Base-by-base conservation (phyloP, 2,329 filamentous ascomycete genomes). In the Didymella segeticola region DNA sequence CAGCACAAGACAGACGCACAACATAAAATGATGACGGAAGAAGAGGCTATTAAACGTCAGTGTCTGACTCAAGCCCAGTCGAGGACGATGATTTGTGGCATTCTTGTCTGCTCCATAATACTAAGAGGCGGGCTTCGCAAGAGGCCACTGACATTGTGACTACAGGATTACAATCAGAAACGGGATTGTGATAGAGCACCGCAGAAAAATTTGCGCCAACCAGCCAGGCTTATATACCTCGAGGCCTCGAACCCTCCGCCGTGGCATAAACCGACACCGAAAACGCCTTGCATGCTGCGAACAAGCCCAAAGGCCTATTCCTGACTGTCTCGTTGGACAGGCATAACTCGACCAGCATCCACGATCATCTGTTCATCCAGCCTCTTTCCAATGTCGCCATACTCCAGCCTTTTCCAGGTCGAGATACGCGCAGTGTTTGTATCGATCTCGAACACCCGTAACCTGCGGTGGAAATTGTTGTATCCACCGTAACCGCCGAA, bases 401-500 rank as follows among this genome's bases (percentile, higher is more conserved):
- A 84, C 70, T 98, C 93, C 14, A 96, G 79, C 43, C 95, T 84
- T 78, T 97, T 98, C 84, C 93, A 99, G 0, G 93, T 99, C 42
- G 84, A 86, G 63, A 99, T 93, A 39, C 91, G 85, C 7, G 89
- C 93, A 55, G 90, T 86, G 69, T 96, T 96, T 77, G 93, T 90
- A 73, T 99, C 93, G 43, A 99, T 86, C 65, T 98, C 93, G 71
- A 95, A 99, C 36, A 99, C 83, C 41, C 95, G 85, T 47, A 97
- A 83, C 25, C 92, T 86, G 22, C 95, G 89, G 67, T 93, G 83
- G 71, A 89, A 98, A 4, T 89, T 89, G 34, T 87, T 88, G 71
- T 97, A 98, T 5, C 93, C 93, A 17, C 89, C 95, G 71, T 99
- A 99, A 0, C 95, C 95, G 49, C 95, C 95, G 66, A 99, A 96